These are phyloP conservation scores for Orbilia brochopaga DNA, from an alignment of 2,329 filamentous ascomycete species.

Conservation along the genomic window DNA sequence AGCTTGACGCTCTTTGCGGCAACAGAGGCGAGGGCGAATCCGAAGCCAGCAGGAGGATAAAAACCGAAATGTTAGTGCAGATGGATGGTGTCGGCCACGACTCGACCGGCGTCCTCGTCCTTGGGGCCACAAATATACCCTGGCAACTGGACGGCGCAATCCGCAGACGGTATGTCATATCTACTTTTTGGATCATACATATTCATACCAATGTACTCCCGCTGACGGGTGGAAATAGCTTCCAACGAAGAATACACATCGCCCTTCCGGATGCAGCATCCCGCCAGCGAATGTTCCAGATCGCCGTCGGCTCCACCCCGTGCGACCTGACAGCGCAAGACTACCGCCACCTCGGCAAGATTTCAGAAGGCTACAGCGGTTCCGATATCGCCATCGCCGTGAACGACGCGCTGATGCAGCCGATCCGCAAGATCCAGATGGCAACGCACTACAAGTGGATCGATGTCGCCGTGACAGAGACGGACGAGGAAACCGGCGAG, in stretches of 20 bases:
- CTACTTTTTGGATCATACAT: background rate
- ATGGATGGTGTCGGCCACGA: conserved; percentile 99
- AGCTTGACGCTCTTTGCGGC: conserved; percentile 94
- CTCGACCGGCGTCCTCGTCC: conserved; percentile 87
- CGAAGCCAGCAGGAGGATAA: conserved; percentile 95
- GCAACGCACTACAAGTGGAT: conserved; percentile 98
- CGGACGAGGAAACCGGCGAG: conserved; percentile 66
- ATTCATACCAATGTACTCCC: background rate
- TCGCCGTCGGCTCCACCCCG: conserved; percentile 90
- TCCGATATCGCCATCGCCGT: conserved; percentile 96
- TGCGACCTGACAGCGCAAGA: conserved; percentile 80
- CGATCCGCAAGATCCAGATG: conserved; percentile 93
- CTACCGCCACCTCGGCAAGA: conserved; percentile 76
- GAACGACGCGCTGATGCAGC: conserved; percentile 96
- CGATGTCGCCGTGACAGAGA: conserved; percentile 65
- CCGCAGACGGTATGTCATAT: conserved; percentile 68
- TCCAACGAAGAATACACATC: conserved; percentile 95
- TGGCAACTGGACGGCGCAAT: conserved; percentile 98
- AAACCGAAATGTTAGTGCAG: conserved; percentile 96
- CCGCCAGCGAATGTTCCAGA: conserved; percentile 91
- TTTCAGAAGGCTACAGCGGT: conserved; percentile 92
- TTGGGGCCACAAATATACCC: conserved; percentile 96
- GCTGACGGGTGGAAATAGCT: conserved; percentile 58
- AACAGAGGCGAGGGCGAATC: conserved; percentile 94
- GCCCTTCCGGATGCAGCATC: conserved; percentile 85